Evolutionary conservation across 2,329 filamentous ascomycete species (phyloP).

Genomic region (Thermothelomyces thermophilus): DNA sequence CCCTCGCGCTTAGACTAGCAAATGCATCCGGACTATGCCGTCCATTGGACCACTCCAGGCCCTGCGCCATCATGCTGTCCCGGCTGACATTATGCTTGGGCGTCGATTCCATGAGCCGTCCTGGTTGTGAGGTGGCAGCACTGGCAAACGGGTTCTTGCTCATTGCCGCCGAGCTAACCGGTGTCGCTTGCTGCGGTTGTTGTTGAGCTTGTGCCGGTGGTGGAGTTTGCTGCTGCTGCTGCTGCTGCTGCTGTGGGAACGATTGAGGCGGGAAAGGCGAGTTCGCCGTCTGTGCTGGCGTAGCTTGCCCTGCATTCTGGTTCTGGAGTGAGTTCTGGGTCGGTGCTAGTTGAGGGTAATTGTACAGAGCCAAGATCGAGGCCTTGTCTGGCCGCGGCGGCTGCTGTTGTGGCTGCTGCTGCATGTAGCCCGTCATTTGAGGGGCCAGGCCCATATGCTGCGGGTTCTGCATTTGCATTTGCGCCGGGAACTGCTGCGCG

Average conservation of each 20-base stretch:
- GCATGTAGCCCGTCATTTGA: conserved; percentile 17
- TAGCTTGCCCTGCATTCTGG: conserved; percentile 8
- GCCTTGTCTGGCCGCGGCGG: conserved; percentile 58
- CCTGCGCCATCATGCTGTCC: conserved; percentile 64
- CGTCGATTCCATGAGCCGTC: conserved; percentile 16
- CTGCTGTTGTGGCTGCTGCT: conserved; percentile 20
- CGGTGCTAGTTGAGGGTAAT: conserved; percentile 36
- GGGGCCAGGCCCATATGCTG: conserved; percentile 15
- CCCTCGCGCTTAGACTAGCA: conserved; percentile 62
- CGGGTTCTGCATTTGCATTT: conserved; percentile 30
- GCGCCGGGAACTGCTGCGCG: conserved; percentile 24
- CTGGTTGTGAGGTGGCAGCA: conserved; percentile 21
- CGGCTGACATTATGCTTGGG: conserved; percentile 49
- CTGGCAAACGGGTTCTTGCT: conserved; percentile 54
- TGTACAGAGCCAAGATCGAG: conserved; percentile 71
- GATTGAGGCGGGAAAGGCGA: conserved; percentile 12
- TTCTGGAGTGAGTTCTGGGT: conserved; percentile 10
- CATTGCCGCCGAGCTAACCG: conserved; percentile 26
- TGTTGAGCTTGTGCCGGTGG: conserved; percentile 8
- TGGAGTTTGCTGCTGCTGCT: conserved; percentile 14
- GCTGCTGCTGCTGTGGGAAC: conserved; percentile 12
- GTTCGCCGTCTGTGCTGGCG: conserved; percentile 14
- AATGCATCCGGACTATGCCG: conserved; percentile 76
- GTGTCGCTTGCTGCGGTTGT: conserved; percentile 23
- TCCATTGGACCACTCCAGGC: conserved; percentile 60